Base-by-base conservation (phyloP, 768 basidiomycete genomes). In the Crucibulum laeve region DNA sequence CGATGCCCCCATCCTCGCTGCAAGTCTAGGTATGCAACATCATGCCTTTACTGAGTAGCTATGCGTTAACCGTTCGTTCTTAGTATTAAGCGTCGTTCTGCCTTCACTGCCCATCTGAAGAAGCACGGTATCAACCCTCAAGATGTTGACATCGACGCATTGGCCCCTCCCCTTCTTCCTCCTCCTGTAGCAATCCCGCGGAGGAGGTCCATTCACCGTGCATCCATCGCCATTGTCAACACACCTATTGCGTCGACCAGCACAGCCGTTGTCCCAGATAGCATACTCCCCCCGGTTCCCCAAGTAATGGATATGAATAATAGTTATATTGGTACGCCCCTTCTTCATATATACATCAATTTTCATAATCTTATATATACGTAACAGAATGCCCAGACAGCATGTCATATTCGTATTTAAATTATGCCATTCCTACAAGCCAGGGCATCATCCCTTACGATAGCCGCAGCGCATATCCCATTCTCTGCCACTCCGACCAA, bases 1-100 rank as follows among this genome's bases (percentile, higher is more conserved):
- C 55, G 53, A 33, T 86, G 82, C 53, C 67, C 70, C 18, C 47
- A 64, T 25, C 37, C 46, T 18, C 56, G 58, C n/a, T 84, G 82
- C 49, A 61, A 54, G 34, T 76, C 76, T 39, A 70, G 60, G 79
- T 79, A 49, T 40, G 62, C 52, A 38, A 39, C 44, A n/a, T 23
- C 39, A 30, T 43, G 26, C 34, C 18, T 11, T 22, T 33, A 45
- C 30, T 15, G 46, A 38, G 24, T 39, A 1, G 15, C 17, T 28
- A 46, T 17, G 40, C 19, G 23, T 28, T 39, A 32, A 48, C 19
- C 53, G 40, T 5, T 34, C 21, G 34, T n/a, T 37, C 25, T 22
- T 47, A 86, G 82, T 24, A 86, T 85, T 52, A 82, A 83, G 56
- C 80, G 84, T 40, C 71, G 72, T 21, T 76, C 78, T 23, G 70